Evolutionary conservation across 1,284 basidiomycete genomes (phyloP).

Genomic region (Heterobasidion parviporum): DNA sequence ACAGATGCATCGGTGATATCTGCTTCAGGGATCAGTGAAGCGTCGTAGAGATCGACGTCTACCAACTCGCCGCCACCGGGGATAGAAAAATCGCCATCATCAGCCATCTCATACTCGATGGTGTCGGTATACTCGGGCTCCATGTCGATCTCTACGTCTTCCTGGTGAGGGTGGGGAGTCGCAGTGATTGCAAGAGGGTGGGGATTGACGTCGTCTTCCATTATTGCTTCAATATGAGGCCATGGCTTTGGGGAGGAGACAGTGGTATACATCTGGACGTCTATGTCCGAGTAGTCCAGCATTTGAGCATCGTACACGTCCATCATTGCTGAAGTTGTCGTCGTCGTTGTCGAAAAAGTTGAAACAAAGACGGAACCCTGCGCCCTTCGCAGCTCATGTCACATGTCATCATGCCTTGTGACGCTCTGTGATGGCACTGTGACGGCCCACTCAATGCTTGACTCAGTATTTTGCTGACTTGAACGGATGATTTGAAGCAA

Average conservation of each 20-base stretch:
- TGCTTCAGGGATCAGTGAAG: constrained; percentile 9
- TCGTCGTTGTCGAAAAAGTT: neutral
- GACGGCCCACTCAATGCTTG: neutral
- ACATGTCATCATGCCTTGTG: no score
- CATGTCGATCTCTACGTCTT: constrained; percentile 65
- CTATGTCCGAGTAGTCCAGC: constrained; percentile 55
- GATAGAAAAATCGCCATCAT: constrained; percentile 24
- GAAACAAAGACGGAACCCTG: neutral
- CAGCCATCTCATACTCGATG: constrained; percentile 68
- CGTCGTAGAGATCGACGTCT: constrained; percentile 58
- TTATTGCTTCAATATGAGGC: constrained; percentile 47
- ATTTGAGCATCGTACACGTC: constrained; percentile 61
- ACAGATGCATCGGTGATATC: neutral
- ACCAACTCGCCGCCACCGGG: constrained; percentile 22
- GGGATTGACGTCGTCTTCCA: constrained; percentile 47
- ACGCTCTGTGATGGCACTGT: no score
- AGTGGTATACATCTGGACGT: constrained; percentile 52
- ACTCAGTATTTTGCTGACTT: neutral
- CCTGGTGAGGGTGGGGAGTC: constrained; percentile 13
- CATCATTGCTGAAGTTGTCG: constrained; percentile 27
- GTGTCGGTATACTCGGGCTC: constrained; percentile 43
- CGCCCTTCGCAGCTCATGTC: no score
- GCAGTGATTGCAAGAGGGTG: constrained; percentile 13
- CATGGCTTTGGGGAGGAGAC: constrained; percentile 40
- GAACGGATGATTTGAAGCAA: no score